A percentile compares a stretch with the other conserved stretches of the same genome.
phyloP scores from a whole-genome alignment of 2,329 filamentous ascomycete genomes.

The Botrytis byssoidea region DNA sequence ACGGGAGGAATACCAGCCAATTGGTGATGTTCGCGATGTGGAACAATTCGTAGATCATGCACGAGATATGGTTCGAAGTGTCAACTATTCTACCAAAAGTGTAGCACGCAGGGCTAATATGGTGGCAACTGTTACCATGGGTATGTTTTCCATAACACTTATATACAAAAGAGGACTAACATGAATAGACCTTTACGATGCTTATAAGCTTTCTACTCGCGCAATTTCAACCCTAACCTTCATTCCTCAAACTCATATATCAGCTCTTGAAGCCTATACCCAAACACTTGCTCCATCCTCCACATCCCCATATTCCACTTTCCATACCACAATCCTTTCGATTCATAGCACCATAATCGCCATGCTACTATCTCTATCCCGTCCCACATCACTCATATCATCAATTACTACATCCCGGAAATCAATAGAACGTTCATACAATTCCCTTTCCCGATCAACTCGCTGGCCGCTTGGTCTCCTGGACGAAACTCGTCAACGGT shows the following conservation, averaged over 20 bases:
- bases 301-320: slow-evolving; percentile 67
- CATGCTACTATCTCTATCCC: slow-evolving; percentile 73
- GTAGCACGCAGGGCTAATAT: slow-evolving; percentile 77
- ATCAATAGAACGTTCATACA: slow-evolving; percentile 74
- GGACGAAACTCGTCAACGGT: slow-evolving; percentile 80
- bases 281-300: slow-evolving; percentile 64
- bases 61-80: slow-evolving; percentile 80
- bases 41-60: slow-evolving; percentile 92
- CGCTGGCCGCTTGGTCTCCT: slow-evolving; percentile 79
- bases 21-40: slow-evolving; percentile 81
- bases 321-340: slow-evolving; percentile 74
- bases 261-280: slow-evolving; percentile 71
- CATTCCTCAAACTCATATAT: slow-evolving; percentile 65
- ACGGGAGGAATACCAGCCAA: slow-evolving; percentile 81
- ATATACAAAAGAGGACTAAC: slow-evolving; percentile 34
- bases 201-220: slow-evolving; percentile 54
- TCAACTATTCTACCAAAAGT: slow-evolving; percentile 80
- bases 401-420: slow-evolving; percentile 73
- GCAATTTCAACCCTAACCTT: slow-evolving; percentile 59
- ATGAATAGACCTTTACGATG: slow-evolving; percentile 65
- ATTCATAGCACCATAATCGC: slow-evolving; percentile 83
- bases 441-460: slow-evolving; percentile 69
- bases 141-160: slow-evolving; percentile 43
- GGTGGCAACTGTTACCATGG: slow-evolving; percentile 61
- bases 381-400: slow-evolving; percentile 74